phyloP scores from a whole-genome alignment of 2,329 filamentous ascomycete genomes.

The Nothomitra cinnamomea region DNA sequence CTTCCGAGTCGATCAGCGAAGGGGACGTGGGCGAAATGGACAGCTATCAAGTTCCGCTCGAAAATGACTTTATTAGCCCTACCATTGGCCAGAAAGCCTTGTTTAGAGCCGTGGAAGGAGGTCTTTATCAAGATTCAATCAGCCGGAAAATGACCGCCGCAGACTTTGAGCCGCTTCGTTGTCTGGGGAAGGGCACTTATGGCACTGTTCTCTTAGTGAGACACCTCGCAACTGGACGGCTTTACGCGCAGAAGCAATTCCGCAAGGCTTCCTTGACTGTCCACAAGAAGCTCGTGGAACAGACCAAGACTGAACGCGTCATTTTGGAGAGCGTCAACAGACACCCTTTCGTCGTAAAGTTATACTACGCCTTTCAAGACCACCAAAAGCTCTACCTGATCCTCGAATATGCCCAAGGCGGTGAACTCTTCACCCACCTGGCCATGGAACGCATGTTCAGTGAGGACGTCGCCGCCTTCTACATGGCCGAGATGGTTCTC shows the following conservation, averaged over 20 bases:
- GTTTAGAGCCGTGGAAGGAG: constrained; percentile 33
- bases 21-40: constrained; percentile 56
- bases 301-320: constrained; percentile 90
- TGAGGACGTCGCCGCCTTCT: constrained; percentile 79
- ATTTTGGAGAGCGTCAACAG: constrained; percentile 93
- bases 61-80: constrained; percentile 66
- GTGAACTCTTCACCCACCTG: constrained; percentile 91
- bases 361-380: constrained; percentile 97
- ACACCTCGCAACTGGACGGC: constrained; percentile 67
- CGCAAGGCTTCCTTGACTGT: constrained; percentile 92
- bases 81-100: constrained; percentile 23
- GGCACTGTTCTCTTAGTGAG: constrained; percentile 90
- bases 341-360: constrained; percentile 93
- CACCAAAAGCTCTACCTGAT: constrained; percentile 96
- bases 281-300: constrained; percentile 88
- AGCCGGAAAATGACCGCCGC: constrained; percentile 72
- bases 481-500: constrained; percentile 96
- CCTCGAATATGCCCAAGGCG: constrained; percentile 91
- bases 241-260: constrained; percentile 97
- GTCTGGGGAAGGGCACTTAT: constrained; percentile 90
- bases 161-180: constrained; percentile 81
- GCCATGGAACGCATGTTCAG: constrained; percentile 89
- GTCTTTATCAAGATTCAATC: constrained; percentile 28
- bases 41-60: constrained; percentile 71
- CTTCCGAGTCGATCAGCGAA: constrained; percentile 41